These are phyloP conservation scores for Tuber indicum DNA, from an alignment of 495 filamentous ascomycete species.

Conservation along the genomic window DNA sequence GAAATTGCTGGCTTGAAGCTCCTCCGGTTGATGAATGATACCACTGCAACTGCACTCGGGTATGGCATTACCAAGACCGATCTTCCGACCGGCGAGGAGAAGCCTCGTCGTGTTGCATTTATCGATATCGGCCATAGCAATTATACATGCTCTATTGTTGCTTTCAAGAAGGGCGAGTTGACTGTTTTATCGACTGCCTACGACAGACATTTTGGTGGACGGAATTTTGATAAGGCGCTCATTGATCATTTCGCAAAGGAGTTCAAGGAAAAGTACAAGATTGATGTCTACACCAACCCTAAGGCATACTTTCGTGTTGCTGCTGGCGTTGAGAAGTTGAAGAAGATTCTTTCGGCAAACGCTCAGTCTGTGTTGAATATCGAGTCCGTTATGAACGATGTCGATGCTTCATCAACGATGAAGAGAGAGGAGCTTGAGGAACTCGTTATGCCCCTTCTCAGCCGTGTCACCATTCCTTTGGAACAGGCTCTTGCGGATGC, in stretches of 20 bases:
- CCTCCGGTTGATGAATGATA: constrained; percentile 94
- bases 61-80: constrained; percentile 97
- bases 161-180: constrained; percentile 96
- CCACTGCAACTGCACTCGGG: constrained; percentile 89
- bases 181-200: constrained; percentile 86
- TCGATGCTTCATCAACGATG: constrained; percentile 80
- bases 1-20: constrained; percentile 92
- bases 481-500: constrained; percentile 90
- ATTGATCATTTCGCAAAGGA: constrained; percentile 92
- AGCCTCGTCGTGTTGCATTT: constrained; percentile 84
- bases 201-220: constrained; percentile 95
- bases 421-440: constrained; percentile 92
- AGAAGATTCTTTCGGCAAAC: constrained; percentile 98
- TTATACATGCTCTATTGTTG: constrained; percentile 87
- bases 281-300: constrained; percentile 78
- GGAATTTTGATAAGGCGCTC: constrained; percentile 90
- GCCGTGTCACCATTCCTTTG: constrained; percentile 63
- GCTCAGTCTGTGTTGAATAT: constrained; percentile 90
- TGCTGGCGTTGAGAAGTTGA: constrained; percentile 88
- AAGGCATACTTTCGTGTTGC: constrained; percentile 83
- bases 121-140: constrained; percentile 95
- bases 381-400: constrained; percentile 97
- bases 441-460: constrained; percentile 77
- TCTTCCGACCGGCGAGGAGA: constrained; percentile 81
- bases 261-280: constrained; percentile 88